Evolutionary conservation across 2,329 filamentous ascomycete species (phyloP), one percentile per base, ranked within the genome.

Genomic region (Chaetomium sp.): DNA sequence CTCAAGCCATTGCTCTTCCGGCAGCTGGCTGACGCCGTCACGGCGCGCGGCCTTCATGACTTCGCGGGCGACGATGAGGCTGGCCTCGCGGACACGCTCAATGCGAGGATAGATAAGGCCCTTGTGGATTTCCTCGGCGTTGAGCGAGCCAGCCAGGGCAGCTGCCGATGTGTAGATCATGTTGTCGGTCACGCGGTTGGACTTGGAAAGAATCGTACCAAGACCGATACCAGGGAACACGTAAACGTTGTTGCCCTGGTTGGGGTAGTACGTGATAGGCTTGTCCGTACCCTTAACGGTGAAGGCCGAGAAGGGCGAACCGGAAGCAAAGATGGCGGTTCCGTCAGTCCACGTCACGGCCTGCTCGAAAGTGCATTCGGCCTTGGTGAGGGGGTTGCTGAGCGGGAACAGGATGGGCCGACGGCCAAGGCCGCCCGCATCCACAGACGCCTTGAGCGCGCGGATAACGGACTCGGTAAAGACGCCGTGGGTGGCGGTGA

Each of bases 151-250:
- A 12, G 89, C 82, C 19, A 97, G 82, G 4, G 90, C 87, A 42
- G 87, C 86, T 34, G 90, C 94, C 36, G 91, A 92, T 49, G 88
- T 91, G 76, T 97, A 97, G 68, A 99, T 91, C 94, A 99, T 99
- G 72, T 87, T 84, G 70, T 96, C 89, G 5, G 92, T 97, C 63
- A 97, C 80, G 65, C 85, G 85, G 62, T 88, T 85, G 10, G 91
- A 82, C 78, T 96, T 95, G 74, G 87, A 86, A 49, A 97, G 82
- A 68, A 97, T 96, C 62, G 92, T 88, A 59, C 91, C 94, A 35
- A 97, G 84, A 55, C 94, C 94, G 57, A 97, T 88, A 67, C 92
- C 94, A 0, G 94, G 94, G 85, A 99, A 99, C 59, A 99, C 89
- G 70, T 96, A 96, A 77, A 86, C 82, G 66, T 86, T 86, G 80